Evolutionary conservation across 2,329 filamentous ascomycete genomes (phyloP).

Genomic region (Clarireedia hainanense): DNA sequence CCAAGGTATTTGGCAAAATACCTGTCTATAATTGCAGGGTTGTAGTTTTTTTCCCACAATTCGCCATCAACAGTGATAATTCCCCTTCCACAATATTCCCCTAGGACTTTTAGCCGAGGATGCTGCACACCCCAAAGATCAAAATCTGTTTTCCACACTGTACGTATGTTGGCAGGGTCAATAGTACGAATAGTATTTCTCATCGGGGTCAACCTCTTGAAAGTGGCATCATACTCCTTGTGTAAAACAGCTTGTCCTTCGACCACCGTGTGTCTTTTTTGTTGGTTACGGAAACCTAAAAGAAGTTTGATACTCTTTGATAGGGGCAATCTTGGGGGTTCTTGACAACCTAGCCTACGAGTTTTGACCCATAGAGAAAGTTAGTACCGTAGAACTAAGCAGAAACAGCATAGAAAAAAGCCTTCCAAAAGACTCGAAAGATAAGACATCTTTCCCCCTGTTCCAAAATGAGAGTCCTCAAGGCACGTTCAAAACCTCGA

Average conservation of each 20-base stretch:
- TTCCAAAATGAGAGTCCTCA: too few species aligned
- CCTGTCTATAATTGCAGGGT: neutral
- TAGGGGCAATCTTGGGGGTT: neutral
- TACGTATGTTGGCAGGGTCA: neutral
- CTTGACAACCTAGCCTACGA: neutral
- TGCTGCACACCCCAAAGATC: neutral
- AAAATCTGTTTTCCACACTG: neutral
- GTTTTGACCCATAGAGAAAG: too few species aligned
- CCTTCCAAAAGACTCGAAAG: too few species aligned
- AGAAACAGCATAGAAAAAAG: too few species aligned
- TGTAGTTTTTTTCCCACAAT: neutral
- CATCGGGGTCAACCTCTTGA: neutral
- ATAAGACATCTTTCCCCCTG: too few species aligned
- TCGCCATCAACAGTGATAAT: neutral
- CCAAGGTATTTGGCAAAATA: neutral
- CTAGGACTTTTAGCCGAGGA: neutral
- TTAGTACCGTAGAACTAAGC: too few species aligned
- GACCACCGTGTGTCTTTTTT: neutral
- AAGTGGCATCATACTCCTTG: neutral
- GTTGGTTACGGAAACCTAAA: neutral
- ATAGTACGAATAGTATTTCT: neutral
- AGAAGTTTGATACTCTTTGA: neutral
- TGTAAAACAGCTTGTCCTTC: neutral
- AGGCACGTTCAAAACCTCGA: too few species aligned
- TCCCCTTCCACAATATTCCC: neutral